Evolutionary conservation across 805 yeast genomes (phyloP).

Genomic region (Teunomyces gatunensis): DNA sequence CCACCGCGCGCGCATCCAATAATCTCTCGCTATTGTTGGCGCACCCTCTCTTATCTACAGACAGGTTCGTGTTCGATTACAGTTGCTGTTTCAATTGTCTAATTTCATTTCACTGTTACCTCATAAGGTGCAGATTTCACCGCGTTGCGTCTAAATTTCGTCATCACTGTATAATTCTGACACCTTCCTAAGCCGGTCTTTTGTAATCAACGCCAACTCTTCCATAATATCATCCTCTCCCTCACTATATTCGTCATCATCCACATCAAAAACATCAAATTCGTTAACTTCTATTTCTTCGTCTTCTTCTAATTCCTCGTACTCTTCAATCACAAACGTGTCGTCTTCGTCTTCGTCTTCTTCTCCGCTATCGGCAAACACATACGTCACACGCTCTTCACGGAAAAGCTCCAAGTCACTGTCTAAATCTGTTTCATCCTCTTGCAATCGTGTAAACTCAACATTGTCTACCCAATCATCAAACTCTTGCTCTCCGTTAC

Average conservation of each 20-base stretch:
- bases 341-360: slow-evolving; percentile 17
- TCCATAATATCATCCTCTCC: slow-evolving; percentile 9
- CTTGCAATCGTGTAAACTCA: slow-evolving; percentile 11
- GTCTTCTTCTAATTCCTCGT: slow-evolving; percentile 13
- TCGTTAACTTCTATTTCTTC: slow-evolving; percentile 9
- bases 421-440: slow-evolving; percentile 9
- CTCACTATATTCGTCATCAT: slow-evolving; percentile 11
- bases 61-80: no score
- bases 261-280: neutral
- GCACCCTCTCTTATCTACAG: neutral
- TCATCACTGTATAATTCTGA: slow-evolving; percentile 7
- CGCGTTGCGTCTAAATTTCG: slow-evolving; percentile 1
- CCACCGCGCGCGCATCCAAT: neutral
- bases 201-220: slow-evolving; percentile 7
- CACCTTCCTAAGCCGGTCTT: slow-evolving; percentile 7
- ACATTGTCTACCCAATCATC: slow-evolving; percentile 20
- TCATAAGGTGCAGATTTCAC: neutral
- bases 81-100: neutral
- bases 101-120: neutral
- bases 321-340: slow-evolving; percentile 15
- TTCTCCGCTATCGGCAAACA: slow-evolving; percentile 6
- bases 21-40: neutral
- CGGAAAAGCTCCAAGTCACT: slow-evolving; percentile 12
- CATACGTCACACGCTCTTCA: slow-evolving; percentile 3
- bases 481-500: slow-evolving; percentile 13